phyloP scores from a whole-genome alignment of 2,329 filamentous ascomycete species.

The Aureobasidium sp. region DNA sequence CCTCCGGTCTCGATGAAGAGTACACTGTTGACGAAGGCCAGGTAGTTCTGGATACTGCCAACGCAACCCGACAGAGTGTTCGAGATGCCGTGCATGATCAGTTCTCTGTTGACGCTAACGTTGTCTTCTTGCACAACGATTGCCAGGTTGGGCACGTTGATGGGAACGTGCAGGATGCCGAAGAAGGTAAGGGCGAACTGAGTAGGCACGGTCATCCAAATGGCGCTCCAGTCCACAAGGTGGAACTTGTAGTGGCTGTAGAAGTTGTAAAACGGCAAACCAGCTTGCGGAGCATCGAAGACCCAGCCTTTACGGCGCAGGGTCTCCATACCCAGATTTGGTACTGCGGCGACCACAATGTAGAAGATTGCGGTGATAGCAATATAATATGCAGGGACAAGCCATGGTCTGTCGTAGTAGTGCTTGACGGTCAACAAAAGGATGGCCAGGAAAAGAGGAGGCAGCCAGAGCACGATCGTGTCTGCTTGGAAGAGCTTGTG shows the following conservation, averaged over 20 bases:
- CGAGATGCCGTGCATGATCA: constrained; percentile 87
- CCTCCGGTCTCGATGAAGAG: constrained; percentile 93
- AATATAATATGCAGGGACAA: constrained; percentile 82
- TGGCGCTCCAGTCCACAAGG: constrained; percentile 69
- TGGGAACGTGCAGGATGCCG: constrained; percentile 91
- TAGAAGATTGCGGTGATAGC: constrained; percentile 71
- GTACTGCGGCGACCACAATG: constrained; percentile 63
- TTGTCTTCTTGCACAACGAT: constrained; percentile 90
- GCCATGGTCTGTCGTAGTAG: constrained; percentile 71
- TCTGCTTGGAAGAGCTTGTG: constrained; percentile 65
- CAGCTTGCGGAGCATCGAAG: constrained; percentile 75
- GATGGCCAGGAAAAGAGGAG: constrained; percentile 70
- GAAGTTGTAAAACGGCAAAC: constrained; percentile 94
- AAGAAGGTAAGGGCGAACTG: constrained; percentile 98
- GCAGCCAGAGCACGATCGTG: constrained; percentile 74
- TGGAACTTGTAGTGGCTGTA: constrained; percentile 74
- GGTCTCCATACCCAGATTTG: constrained; percentile 58
- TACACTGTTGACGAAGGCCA: constrained; percentile 96
- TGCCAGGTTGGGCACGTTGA: constrained; percentile 91
- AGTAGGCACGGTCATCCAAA: constrained; percentile 78
- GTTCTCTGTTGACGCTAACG: constrained; percentile 79
- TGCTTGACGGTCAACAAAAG: constrained; percentile 69
- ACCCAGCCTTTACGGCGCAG: constrained; percentile 79
- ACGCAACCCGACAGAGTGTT: constrained; percentile 81
- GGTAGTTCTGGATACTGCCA: constrained; percentile 90